Base-by-base conservation (phyloP, 257 asterid genomes). In the Scutellaria barbata region DNA sequence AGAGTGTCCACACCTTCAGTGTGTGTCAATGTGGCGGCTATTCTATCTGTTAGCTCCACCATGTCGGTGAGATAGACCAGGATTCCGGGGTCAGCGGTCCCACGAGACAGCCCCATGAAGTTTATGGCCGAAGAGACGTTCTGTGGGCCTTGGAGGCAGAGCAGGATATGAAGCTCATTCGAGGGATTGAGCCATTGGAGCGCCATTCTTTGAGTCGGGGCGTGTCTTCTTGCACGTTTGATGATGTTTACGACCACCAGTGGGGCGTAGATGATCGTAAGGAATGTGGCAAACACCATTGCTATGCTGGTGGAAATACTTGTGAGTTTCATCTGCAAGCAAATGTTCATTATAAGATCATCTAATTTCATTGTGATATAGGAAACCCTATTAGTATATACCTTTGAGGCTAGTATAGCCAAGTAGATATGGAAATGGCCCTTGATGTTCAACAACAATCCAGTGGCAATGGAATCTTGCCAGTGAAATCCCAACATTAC, bases 401-500 rank as follows among this genome's bases (percentile, higher is more conserved):
- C 98, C 33, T 41, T 68, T 0, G 76, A 39, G 20, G 95, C 85
- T 81, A 83, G 79, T 3, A 89, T 76, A 55, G 98, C 96, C 76
- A 94, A 52, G 83, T 88, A 94, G 69, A 92, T 83, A 53, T 91
- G 96, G 72, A 88, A 94, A 69, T 90, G 96, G 1, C 98, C 99
- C 82, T 94, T 94, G 85, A 89, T 81, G 72, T 77, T 94, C n/a
- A 91, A 79, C 53, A 91, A 72, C 85, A 89, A 74, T 0, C 96
- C 99, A 7, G 90, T 75, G 11, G 95, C 96, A 41, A 89, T 54
- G 0, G 99, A 91, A 76, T 94, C 99, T 2, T 90, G 91, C 96
- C 96, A 94, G 55, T 83, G 96, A 69, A 89, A 84, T 16, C 99
- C 99, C 63, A 94, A 53, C 79, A 94, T 63, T 3, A 84, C 77